Evolutionary conservation across 352 stramenopile genomes (phyloP).

Genomic region (Blastocystis sp.): DNA sequence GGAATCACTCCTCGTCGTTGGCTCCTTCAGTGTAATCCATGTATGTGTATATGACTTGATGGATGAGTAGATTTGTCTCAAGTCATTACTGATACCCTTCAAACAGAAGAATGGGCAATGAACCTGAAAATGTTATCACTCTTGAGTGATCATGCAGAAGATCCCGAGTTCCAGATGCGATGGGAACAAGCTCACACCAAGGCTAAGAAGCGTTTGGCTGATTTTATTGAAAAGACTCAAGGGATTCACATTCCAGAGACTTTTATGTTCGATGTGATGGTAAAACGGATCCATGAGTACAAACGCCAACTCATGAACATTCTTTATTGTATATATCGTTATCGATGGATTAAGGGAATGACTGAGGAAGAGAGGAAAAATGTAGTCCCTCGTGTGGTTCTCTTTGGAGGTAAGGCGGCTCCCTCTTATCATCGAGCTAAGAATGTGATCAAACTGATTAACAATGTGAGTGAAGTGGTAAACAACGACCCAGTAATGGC

Average conservation of each 20-base stretch:
- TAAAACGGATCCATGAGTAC: conserved; percentile 71
- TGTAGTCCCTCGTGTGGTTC: conserved; percentile 67
- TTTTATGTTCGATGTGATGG: conserved; percentile 67
- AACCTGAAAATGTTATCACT: conserved; percentile 43
- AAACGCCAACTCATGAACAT: conserved; percentile 70
- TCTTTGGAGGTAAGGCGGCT: conserved; percentile 71
- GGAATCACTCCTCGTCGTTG: conserved; percentile 71
- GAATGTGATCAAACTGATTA: conserved; percentile 71
- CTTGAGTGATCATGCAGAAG: conserved; percentile 64
- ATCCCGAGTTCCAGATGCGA: conserved; percentile 49
- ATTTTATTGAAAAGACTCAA: conserved; percentile 64
- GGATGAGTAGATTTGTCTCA: conserved; percentile 39
- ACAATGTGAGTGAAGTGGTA: conserved; percentile 66
- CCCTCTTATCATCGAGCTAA: conserved; percentile 70
- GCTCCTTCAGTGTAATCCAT: conserved; percentile 70
- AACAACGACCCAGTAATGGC: conserved; percentile 69
- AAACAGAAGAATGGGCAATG: conserved; percentile 68
- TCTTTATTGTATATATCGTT: conserved; percentile 69
- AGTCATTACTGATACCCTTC: conserved; percentile 69
- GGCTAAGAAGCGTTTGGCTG: conserved; percentile 65
- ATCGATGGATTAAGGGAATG: conserved; percentile 69
- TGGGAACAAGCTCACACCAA: conserved; percentile 68
- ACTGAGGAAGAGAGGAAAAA: conserved; percentile 24
- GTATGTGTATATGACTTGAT: not conserved
- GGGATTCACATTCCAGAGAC: conserved; percentile 42